Base-by-base conservation (phyloP, 129 eudicot species). In the Rutidosis leptorrhynchoides region DNA sequence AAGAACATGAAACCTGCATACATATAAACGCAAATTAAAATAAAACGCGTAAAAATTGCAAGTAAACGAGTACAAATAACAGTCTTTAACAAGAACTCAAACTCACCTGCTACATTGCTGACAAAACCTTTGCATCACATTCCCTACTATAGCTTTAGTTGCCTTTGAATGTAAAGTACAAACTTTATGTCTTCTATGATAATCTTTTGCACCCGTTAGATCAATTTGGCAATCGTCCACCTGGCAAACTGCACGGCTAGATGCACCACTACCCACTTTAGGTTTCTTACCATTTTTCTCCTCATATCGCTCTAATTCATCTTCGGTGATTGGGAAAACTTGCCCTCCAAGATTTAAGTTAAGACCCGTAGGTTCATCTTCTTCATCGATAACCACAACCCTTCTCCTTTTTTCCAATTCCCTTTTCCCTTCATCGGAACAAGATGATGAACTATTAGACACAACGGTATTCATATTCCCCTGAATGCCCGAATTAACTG, bases 41-140 rank as follows among this genome's bases (percentile, higher is more conserved):
- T 59, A 63, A 37, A 54, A 6, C 26, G 16, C 16, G 5, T n/a
- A 12, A 16, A 40, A 40, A 22, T 7, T 53, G 23, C 8, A 2
- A 26, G 7, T 67, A 20, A 21, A 67, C 24, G 54, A 72, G 6
- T 10, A 65, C 22, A 64, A 43, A 15, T 43, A 55, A 65, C 16
- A 14, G 21, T 16, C 14, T 20, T 29, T 27, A 4, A 35, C 63
- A 29, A 66, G 53, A 52, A 71, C 63, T n/a, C n/a, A n/a, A n/a
- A n/a, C n/a, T 77, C 33, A 92, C 98, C 98, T 88, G 95, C 98
- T 92, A 72, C 98, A 92, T 83, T 92, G 98, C 79, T 92, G 98
- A 79, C 98, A 92, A 64, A 92, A 92, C 74, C 98, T 81, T 71
- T 92, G 98, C 95, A 88, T 65, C 69, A 72, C 84, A 65, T 80